Conservation (phyloP, 2,329 filamentous ascomycete genomes). For the Claviceps pazoutovae region DNA sequence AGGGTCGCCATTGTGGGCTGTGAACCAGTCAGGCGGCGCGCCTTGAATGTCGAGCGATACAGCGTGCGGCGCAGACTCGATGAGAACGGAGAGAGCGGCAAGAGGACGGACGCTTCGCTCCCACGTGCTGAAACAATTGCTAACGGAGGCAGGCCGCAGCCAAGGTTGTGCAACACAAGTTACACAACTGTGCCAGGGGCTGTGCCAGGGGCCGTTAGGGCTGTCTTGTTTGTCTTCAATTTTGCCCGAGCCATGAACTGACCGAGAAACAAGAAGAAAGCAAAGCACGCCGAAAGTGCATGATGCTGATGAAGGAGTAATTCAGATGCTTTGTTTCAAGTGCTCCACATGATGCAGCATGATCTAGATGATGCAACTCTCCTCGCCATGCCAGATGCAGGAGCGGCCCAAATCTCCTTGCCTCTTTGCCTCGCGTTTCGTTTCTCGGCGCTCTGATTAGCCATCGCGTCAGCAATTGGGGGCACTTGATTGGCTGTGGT, state of each 20-base stretch:
- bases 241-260: too few relatives aligned
- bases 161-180: not conserved
- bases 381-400: not conserved
- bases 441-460: constrained; percentile 1
- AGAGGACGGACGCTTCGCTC: not conserved
- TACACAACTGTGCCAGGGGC: not conserved
- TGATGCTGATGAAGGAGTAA: too few relatives aligned
- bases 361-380: too few relatives aligned
- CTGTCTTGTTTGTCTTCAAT: too few relatives aligned
- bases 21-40: too few relatives aligned
- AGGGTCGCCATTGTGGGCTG: too few relatives aligned
- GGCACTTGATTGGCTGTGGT: too few relatives aligned
- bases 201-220: not conserved
- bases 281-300: too few relatives aligned
- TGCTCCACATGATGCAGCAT: too few relatives aligned
- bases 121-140: not conserved
- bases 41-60: not conserved
- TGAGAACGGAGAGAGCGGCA: not conserved
- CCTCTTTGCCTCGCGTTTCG: not conserved
- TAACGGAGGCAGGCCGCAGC: not conserved
- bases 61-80: not conserved
- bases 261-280: not conserved
- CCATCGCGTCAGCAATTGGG: not conserved
- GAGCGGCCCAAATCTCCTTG: not conserved
- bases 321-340: too few relatives aligned